Evolutionary conservation across 805 yeast species (phyloP).

Genomic region (Saturnispora halmiae): DNA sequence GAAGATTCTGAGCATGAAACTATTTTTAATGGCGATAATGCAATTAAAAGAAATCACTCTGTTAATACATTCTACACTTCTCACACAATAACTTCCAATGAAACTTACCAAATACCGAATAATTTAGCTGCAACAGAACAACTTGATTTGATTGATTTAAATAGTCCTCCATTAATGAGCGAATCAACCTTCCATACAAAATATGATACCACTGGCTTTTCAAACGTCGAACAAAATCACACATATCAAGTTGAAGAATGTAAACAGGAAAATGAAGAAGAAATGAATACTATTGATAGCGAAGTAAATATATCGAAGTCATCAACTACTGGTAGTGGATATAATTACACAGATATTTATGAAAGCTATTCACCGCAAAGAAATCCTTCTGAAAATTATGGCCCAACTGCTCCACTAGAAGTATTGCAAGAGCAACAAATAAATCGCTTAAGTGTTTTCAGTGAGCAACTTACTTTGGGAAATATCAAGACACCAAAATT

Average conservation of each 20-base stretch:
- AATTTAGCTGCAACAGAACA: conserved; percentile 6
- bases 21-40: background rate
- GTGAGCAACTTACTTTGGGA: conserved; percentile 2
- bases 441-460: background rate
- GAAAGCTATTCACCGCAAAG: conserved; percentile 11
- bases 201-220: background rate
- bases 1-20: conserved; percentile 13
- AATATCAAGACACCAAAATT: conserved; percentile 5
- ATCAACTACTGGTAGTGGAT: background rate
- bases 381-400: background rate
- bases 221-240: too few species aligned
- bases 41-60: conserved; percentile 18
- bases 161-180: conserved; percentile 18
- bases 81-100: conserved; percentile 19
- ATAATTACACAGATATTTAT: conserved; percentile 13
- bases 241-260: too few species aligned
- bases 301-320: conserved; percentile 1
- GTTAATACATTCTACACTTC: conserved; percentile 27
- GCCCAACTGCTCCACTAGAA: background rate
- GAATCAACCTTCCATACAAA: background rate
- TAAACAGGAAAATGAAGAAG: too few species aligned
- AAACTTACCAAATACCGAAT: conserved; percentile 5
- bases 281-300: background rate
- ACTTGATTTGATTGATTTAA: conserved; percentile 25
- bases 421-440: background rate